Evolutionary conservation across 805 yeast genomes (phyloP).

Genomic region (Debaryomyces tyrocola): DNA sequence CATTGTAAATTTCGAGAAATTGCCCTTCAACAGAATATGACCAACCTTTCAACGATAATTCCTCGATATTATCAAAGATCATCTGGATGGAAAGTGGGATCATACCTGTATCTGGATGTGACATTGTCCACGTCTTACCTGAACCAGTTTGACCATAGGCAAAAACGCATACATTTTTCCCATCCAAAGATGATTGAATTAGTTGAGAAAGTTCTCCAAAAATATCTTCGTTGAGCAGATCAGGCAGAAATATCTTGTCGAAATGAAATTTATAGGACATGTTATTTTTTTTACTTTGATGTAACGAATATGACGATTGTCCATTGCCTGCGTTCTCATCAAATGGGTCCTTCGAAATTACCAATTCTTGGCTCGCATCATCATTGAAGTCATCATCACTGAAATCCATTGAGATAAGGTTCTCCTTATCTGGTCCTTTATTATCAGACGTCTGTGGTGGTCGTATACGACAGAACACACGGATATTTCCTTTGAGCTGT

Average conservation of each 20-base stretch:
- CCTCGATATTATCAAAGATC: constrained; percentile 59
- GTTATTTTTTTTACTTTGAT: constrained; percentile 12
- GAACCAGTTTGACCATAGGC: constrained; percentile 98
- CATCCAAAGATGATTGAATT: constrained; percentile 78
- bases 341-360: constrained; percentile 18
- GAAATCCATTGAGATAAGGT: constrained; percentile 14
- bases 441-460: constrained; percentile 37
- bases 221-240: constrained; percentile 56
- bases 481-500: constrained; percentile 85
- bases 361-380: constrained; percentile 35
- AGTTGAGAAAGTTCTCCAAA: constrained; percentile 86
- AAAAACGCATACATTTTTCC: constrained; percentile 87
- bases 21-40: constrained; percentile 62
- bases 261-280: constrained; percentile 53
- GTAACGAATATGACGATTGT: constrained; percentile 5
- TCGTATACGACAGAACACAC: constrained; percentile 85
- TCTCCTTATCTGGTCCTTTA: constrained; percentile 2
- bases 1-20: constrained; percentile 89
- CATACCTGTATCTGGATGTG: constrained; percentile 67
- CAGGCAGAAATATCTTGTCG: constrained; percentile 71
- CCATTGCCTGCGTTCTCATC: constrained; percentile 1
- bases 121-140: constrained; percentile 93
- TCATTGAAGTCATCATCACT: constrained; percentile 29
- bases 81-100: constrained; percentile 73
- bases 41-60: constrained; percentile 60